Evolutionary conservation across 2,329 filamentous ascomycete species (phyloP).

Genomic region (Boeremia exigua): DNA sequence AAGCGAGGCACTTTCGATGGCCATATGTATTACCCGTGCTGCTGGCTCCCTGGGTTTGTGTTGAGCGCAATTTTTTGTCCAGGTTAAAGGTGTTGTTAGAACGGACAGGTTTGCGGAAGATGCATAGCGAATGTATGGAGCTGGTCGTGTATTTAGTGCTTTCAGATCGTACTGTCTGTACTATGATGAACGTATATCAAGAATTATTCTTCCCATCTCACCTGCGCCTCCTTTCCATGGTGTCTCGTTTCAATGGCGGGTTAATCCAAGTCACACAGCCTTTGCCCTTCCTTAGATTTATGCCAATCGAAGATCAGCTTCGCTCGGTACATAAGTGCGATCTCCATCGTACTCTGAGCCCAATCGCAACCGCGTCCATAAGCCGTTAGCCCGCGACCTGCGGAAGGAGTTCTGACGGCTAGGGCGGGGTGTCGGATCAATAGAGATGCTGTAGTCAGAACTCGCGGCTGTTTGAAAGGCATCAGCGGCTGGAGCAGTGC

Average conservation of each 20-base stretch:
- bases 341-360: conserved; percentile 1
- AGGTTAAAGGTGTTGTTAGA: conserved; percentile 11
- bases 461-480: neutral
- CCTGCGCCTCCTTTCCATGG: neutral
- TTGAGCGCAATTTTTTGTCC: conserved; percentile 45
- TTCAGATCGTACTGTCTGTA: neutral
- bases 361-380: neutral
- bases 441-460: neutral
- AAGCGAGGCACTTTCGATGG: conserved; percentile 34
- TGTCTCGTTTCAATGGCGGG: neutral
- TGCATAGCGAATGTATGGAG: neutral
- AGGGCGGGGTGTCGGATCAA: neutral
- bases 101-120: neutral
- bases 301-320: neutral
- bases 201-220: neutral
- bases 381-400: neutral
- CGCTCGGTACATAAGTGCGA: conserved; percentile 1
- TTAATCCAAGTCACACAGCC: neutral
- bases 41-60: conserved; percentile 44
- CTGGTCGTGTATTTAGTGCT: neutral
- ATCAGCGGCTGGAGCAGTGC: neutral
- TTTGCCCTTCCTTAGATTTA: neutral
- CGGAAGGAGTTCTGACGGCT: neutral
- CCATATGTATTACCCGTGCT: conserved; percentile 39
- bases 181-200: neutral